Evolutionary conservation across 1,284 basidiomycete species (phyloP), one percentile per base, ranked within the genome.

Genomic region (Cyathus olla): DNA sequence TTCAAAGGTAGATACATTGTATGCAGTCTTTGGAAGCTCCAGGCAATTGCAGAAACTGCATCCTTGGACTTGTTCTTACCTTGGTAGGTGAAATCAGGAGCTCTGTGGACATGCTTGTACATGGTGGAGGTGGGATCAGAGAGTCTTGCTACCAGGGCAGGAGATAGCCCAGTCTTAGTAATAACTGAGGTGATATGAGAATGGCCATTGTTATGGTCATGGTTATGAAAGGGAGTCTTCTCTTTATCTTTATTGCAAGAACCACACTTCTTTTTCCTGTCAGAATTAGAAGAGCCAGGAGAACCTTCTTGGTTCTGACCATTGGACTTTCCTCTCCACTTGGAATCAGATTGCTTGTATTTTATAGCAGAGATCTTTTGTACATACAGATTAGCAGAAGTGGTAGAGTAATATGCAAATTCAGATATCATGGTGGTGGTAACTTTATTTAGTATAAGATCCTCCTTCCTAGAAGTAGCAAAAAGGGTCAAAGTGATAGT

Each of bases 311-410:
- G 8, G 35, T 17, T 17, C 9, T 37, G 8, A 17, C 17, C 17
- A 37, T 37, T 9, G 9, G 35, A 17, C 35, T 37, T 8, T 9
- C 49, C 24, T 11, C 50, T 39, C 26, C 51, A 60, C 24, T 56
- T 56, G 6, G 59, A 42, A 22, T 60, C 35, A 21, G 19, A 24
- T 17, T 39, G 26, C 9, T 50, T 50, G 55, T 39, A 28, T 42
- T 60, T 60, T 1, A 60, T 31, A 9, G 39, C 55, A 31, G 54
- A 56, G 9, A 60, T 57, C 10, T 57, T 57, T 17, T 57, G 26
- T 13, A 47, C 47, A 21, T 35, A 37, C 1, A 11, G 13, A 19
- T n/a, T n/a, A n/a, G 4, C 31, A n/a, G n/a, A n/a, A n/a, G n/a
- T n/a, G 26, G 27, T 22, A 6, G 2, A 0, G 11, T 11, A 19